Percentiles rank a stretch among this genome's conserved stretches.
Conservation (phyloP, 805 yeast genomes). For the Ascoidea rubescens region DNA sequence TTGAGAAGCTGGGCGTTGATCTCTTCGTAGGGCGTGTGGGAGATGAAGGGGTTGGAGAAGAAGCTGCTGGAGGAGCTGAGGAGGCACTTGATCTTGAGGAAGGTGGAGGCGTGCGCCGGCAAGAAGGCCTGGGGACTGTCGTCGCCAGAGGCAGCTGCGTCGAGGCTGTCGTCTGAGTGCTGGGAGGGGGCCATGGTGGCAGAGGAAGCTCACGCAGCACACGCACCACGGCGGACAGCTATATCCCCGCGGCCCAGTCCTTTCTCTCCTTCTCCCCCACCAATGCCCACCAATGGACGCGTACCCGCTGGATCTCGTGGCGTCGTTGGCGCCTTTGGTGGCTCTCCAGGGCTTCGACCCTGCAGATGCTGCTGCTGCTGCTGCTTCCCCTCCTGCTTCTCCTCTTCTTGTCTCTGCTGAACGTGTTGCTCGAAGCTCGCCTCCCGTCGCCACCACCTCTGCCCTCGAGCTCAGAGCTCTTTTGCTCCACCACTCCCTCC, state of each 20-base stretch:
- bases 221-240: neutral
- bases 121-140: neutral
- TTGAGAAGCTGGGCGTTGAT: no score
- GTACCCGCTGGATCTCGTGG: conserved; percentile 21
- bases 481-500: neutral
- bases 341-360: conserved; percentile 27
- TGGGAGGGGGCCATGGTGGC: neutral
- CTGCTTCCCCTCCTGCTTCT: neutral
- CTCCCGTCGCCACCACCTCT: neutral
- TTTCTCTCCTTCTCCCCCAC: neutral
- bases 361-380: neutral
- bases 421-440: neutral
- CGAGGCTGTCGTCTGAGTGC: neutral
- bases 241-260: neutral
- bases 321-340: conserved; percentile 25
- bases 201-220: neutral
- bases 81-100: no score
- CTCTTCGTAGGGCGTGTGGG: no score
- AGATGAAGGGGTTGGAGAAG: no score
- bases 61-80: no score
- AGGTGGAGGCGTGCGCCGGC: no score
- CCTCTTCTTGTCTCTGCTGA: neutral
- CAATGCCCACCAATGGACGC: conserved; percentile 20
- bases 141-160: neutral
- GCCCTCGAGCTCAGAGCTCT: neutral